phyloP scores from a whole-genome alignment of 176 grass and related monocot genomes.

The Rhynchospora tenuis region DNA sequence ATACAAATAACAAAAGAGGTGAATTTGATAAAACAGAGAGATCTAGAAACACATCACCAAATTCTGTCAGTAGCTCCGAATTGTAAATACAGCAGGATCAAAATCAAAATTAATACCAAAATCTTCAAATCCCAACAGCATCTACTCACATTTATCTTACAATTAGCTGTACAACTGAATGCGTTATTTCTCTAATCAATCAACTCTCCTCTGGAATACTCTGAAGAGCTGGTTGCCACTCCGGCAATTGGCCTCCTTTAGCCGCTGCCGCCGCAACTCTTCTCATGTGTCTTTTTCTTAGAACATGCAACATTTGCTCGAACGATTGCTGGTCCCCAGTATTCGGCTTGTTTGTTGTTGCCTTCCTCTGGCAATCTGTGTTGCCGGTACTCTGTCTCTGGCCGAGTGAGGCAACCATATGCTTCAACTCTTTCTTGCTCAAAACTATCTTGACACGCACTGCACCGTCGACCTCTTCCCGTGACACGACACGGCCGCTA shows the following conservation, averaged over 20 bases:
- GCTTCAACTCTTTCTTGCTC: slow-evolving; percentile 80
- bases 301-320: slow-evolving; percentile 71
- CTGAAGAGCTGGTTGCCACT: slow-evolving; percentile 76
- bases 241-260: slow-evolving; percentile 24
- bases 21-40: not conserved
- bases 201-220: slow-evolving; percentile 86
- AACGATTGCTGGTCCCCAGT: slow-evolving; percentile 16
- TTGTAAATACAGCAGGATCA: not conserved
- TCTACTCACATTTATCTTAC: slow-evolving; percentile 11
- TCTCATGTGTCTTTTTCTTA: slow-evolving; percentile 61
- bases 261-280: slow-evolving; percentile 37
- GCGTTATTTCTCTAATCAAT: slow-evolving; percentile 35
- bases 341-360: not conserved
- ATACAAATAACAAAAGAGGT: not conserved
- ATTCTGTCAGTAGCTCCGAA: slow-evolving; percentile 2
- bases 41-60: not conserved
- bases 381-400: slow-evolving; percentile 13
- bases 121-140: not conserved
- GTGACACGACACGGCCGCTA: slow-evolving; percentile 39
- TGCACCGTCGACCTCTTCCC: slow-evolving; percentile 57
- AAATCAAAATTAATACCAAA: not conserved
- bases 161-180: slow-evolving; percentile 28
- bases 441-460: slow-evolving; percentile 84
- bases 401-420: slow-evolving; percentile 61
- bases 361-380: not conserved